A percentile compares a stretch with the other conserved stretches of the same genome.
Evolutionary conservation across 140 eudicot genomes (phyloP).

Genomic region (Cichorium intybus): DNA sequence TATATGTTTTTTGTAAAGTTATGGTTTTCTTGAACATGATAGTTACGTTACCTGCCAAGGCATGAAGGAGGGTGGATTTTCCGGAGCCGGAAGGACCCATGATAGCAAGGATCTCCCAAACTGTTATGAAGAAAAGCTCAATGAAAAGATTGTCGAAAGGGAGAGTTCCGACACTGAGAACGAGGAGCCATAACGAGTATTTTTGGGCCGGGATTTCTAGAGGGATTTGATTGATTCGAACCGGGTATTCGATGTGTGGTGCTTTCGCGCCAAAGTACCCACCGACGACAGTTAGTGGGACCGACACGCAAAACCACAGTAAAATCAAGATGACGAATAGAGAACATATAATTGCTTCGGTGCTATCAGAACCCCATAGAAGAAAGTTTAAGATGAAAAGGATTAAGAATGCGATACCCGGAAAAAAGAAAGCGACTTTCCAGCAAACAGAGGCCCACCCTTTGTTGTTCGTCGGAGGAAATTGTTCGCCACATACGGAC

Average conservation of each 20-base stretch:
- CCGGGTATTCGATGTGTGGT: constrained; percentile 87
- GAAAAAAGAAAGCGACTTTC: constrained; percentile 88
- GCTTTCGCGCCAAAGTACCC: constrained; percentile 94
- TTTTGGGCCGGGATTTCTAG: constrained; percentile 62
- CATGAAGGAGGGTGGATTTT: constrained; percentile 63
- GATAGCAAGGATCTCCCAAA: constrained; percentile 49
- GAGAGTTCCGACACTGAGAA: constrained; percentile 67
- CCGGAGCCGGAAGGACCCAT: constrained; percentile 73
- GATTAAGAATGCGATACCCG: no score
- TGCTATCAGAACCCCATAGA: no score
- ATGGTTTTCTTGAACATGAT: not conserved
- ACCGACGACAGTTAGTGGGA: constrained; percentile 78
- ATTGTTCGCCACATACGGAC: constrained; percentile 87
- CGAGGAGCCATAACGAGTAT: constrained; percentile 66
- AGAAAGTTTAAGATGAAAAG: no score
- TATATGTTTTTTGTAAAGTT: no score
- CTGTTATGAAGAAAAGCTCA: constrained; percentile 97
- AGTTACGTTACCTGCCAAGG: constrained; percentile 45
- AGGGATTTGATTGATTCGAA: constrained; percentile 62
- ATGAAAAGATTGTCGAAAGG: constrained; percentile 93
- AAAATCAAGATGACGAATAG: no score
- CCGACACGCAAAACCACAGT: no score
- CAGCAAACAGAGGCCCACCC: constrained; percentile 88
- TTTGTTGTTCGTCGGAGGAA: constrained; percentile 55
- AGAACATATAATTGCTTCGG: no score